These are phyloP conservation scores for Pisolithus thermaeus DNA, from an alignment of 1,284 basidiomycete genomes.

Conservation along the genomic window DNA sequence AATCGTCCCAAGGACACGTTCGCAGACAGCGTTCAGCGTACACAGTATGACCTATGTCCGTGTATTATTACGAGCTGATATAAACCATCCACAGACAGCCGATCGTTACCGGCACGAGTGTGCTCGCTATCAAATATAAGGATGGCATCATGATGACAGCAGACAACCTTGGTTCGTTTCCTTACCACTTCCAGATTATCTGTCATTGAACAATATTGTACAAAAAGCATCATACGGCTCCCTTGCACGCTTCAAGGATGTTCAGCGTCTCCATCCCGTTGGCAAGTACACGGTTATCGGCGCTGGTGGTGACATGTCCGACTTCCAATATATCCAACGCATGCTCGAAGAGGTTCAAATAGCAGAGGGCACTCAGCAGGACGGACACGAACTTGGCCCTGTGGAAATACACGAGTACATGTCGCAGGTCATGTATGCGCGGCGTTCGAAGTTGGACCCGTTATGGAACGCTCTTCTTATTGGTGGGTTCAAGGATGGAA, in stretches of 20 bases:
- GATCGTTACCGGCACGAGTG: constrained; percentile 94
- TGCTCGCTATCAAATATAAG: constrained; percentile 91
- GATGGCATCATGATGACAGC: constrained; percentile 99
- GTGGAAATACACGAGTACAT: constrained; percentile 93
- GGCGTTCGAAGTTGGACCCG: constrained; percentile 87
- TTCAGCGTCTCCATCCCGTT: constrained; percentile 82
- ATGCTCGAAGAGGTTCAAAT: constrained; percentile 70
- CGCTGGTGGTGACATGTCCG: constrained; percentile 95
- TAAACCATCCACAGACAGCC: constrained; percentile 60
- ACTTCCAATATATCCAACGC: constrained; percentile 92
- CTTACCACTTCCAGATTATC: background rate
- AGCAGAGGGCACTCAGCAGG: constrained; percentile 76
- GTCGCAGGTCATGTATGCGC: constrained; percentile 85
- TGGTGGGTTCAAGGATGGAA: constrained; percentile 83
- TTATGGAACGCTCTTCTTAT: constrained; percentile 95
- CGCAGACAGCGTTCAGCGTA: constrained; percentile 62
- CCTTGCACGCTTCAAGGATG: constrained; percentile 93
- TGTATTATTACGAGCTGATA: background rate
- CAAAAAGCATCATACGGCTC: constrained; percentile 92
- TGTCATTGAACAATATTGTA: background rate
- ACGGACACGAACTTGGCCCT: constrained; percentile 84
- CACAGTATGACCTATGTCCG: constrained; percentile 50
- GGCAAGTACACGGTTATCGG: constrained; percentile 86
- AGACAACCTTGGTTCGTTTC: constrained; percentile 80
- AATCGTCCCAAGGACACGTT: constrained; percentile 52